These are phyloP conservation scores for Vanrija sp. DNA, from an alignment of 1,284 basidiomycete genomes.

Conservation along the genomic window DNA sequence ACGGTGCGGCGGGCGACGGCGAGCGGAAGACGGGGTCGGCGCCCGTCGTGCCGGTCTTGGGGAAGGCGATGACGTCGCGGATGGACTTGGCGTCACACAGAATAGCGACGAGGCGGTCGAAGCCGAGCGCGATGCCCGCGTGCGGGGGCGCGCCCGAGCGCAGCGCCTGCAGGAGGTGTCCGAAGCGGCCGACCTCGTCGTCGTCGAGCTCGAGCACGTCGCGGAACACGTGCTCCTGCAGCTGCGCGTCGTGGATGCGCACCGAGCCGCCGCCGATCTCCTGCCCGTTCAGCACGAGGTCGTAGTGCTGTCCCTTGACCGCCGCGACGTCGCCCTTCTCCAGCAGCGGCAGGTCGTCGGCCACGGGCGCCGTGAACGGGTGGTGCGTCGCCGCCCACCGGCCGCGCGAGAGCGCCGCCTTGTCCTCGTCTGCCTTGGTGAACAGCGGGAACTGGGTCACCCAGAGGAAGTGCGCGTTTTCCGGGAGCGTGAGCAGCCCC, in stretches of 20 bases:
- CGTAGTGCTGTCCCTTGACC: conserved; percentile 91
- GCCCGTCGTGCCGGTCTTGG: conserved; percentile 72
- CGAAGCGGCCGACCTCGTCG: conserved; percentile 69
- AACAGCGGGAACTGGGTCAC: conserved; percentile 94
- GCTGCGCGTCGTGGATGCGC: conserved; percentile 76
- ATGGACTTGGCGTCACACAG: conserved; percentile 79
- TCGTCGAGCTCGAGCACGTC: conserved; percentile 73
- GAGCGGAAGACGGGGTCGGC: conserved; percentile 86
- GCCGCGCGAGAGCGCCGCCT: conserved; percentile 74
- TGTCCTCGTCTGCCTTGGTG: conserved; percentile 81
- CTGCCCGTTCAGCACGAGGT: conserved; percentile 89
- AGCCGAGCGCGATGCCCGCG: conserved; percentile 89
- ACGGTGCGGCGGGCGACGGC: conserved; percentile 61
- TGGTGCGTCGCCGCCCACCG: conserved; percentile 90
- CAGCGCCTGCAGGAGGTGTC: conserved; percentile 79
- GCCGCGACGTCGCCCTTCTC: conserved; percentile 61
- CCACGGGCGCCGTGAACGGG: conserved; percentile 95
- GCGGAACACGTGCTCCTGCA: conserved; percentile 80
- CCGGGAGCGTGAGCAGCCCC: conserved; percentile 57
- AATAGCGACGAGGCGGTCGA: conserved; percentile 87
- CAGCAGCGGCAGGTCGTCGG: conserved; percentile 72
- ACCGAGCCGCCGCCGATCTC: conserved; percentile 94
- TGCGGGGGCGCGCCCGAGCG: conserved; percentile 88
- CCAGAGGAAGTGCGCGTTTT: conserved; percentile 81
- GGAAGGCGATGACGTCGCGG: conserved; percentile 93